A percentile compares a stretch with the other conserved stretches of the same genome.
phyloP scores from a whole-genome alignment of 345 rosid genomes.

The Erucastrum elatum region DNA sequence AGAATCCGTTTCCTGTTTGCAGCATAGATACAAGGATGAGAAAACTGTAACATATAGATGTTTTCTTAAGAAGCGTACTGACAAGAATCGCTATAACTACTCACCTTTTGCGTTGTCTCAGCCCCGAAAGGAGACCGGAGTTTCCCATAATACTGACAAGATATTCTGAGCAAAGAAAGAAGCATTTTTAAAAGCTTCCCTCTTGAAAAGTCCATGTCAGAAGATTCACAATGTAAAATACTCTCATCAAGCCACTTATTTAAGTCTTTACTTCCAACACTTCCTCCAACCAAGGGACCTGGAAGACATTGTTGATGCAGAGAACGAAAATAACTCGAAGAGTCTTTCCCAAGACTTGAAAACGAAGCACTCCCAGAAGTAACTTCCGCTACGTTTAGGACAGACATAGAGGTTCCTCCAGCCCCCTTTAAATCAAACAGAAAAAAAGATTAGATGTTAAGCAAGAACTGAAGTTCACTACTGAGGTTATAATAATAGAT shows the following conservation, averaged over 20 bases:
- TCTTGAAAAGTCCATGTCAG: slow-evolving; percentile 55
- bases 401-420: slow-evolving; percentile 54
- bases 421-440: slow-evolving; percentile 56
- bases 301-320: slow-evolving; percentile 77
- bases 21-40: slow-evolving; percentile 12
- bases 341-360: slow-evolving; percentile 43
- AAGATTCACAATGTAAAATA: slow-evolving; percentile 59
- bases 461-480: background rate
- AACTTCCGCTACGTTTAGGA: slow-evolving; percentile 79
- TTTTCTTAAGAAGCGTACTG: background rate
- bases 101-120: slow-evolving; percentile 67
- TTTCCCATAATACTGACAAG: slow-evolving; percentile 94
- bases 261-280: slow-evolving; percentile 83
- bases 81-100: slow-evolving; percentile 1
- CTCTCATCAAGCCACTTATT: slow-evolving; percentile 95
- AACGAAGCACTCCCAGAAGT: slow-evolving; percentile 45
- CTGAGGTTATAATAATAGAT: slow-evolving; percentile 4
- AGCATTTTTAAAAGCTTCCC: slow-evolving; percentile 68
- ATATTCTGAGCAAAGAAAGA: slow-evolving; percentile 83
- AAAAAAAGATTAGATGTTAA: slow-evolving; percentile 20
- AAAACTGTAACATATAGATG: background rate
- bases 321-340: slow-evolving; percentile 62
- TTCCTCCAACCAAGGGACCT: slow-evolving; percentile 96
- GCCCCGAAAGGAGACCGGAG: slow-evolving; percentile 89
- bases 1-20: slow-evolving; percentile 69